These are phyloP conservation scores for Salix suchowensis DNA, from an alignment of 345 rosid species.

Conservation along the genomic window DNA sequence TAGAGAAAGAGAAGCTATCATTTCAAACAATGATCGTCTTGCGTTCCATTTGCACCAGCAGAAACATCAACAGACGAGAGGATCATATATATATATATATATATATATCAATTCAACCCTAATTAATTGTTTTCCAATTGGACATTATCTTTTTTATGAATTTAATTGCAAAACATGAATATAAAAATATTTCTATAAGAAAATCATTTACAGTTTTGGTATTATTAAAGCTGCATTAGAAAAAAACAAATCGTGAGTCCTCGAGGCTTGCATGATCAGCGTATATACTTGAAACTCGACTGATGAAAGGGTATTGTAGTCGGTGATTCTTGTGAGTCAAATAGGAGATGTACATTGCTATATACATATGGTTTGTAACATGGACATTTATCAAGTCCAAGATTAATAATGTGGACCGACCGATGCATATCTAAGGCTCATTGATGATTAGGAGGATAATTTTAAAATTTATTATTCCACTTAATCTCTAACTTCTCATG, in stretches of 20 bases:
- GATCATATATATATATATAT: not conserved
- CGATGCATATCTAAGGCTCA: slow-evolving; percentile 12
- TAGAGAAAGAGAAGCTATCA: not conserved
- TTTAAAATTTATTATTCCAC: slow-evolving; percentile 19
- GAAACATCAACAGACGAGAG: not conserved
- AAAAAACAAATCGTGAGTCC: no score
- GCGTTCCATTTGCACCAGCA: slow-evolving; percentile 13
- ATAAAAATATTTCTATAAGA: no score
- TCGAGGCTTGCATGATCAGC: no score
- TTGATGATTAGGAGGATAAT: not conserved
- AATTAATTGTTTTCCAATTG: no score
- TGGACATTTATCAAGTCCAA: not conserved
- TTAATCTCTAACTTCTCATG: slow-evolving; percentile 19
- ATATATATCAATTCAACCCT: no score
- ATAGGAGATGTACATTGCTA: not conserved
- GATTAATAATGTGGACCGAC: slow-evolving; percentile 12
- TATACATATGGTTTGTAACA: slow-evolving; percentile 1
- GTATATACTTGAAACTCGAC: no score
- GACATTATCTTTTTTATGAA: no score
- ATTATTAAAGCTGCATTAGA: no score
- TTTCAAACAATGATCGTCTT: slow-evolving; percentile 13
- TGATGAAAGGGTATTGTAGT: not conserved
- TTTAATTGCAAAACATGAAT: no score
- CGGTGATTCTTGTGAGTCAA: slow-evolving; percentile 20
- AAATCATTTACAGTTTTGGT: no score